phyloP scores from a whole-genome alignment of 371 early-diverging fungal genomes.

The Mortierella sp. region DNA sequence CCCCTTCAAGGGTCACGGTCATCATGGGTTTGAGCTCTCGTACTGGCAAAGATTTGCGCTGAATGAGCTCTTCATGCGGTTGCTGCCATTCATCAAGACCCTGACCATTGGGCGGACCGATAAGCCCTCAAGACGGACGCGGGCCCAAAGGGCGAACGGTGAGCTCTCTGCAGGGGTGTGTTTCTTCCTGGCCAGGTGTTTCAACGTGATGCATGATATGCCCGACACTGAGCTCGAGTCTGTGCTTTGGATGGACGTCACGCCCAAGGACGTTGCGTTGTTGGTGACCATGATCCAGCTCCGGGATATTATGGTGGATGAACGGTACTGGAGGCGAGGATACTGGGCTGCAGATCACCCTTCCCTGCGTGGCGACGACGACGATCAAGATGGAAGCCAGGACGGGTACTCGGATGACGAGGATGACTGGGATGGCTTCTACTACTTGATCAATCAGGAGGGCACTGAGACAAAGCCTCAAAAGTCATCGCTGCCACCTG shows the following conservation, averaged over 20 bases:
- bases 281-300: constrained; percentile 44
- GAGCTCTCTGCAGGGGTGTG: constrained; percentile 49
- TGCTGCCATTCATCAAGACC: constrained; percentile 34
- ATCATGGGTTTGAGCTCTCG: constrained; percentile 45
- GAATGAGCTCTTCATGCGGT: constrained; percentile 48
- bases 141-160: constrained; percentile 9
- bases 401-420: constrained; percentile 4
- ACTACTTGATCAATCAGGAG: constrained; percentile 42
- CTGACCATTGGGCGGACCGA: constrained; percentile 50
- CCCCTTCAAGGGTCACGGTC: constrained; percentile 13
- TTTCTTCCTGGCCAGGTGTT: constrained; percentile 49
- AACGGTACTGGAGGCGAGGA: constrained; percentile 46
- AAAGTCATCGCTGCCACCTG: constrained; percentile 2
- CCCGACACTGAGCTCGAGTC: constrained; percentile 50
- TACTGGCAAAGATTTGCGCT: constrained; percentile 56
- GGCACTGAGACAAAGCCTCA: constrained; percentile 8
- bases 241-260: constrained; percentile 53
- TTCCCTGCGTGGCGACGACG: background rate
- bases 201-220: constrained; percentile 55
- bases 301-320: constrained; percentile 52
- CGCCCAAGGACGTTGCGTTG: constrained; percentile 35
- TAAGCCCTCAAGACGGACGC: constrained; percentile 28
- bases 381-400: constrained; percentile 1
- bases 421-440: constrained; percentile 52
- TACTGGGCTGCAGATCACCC: constrained; percentile 39